Percentiles rank a stretch among this genome's conserved stretches.
Evolutionary conservation across 139 green algal species (phyloP).

Genomic region (Coccomyxa sp.): DNA sequence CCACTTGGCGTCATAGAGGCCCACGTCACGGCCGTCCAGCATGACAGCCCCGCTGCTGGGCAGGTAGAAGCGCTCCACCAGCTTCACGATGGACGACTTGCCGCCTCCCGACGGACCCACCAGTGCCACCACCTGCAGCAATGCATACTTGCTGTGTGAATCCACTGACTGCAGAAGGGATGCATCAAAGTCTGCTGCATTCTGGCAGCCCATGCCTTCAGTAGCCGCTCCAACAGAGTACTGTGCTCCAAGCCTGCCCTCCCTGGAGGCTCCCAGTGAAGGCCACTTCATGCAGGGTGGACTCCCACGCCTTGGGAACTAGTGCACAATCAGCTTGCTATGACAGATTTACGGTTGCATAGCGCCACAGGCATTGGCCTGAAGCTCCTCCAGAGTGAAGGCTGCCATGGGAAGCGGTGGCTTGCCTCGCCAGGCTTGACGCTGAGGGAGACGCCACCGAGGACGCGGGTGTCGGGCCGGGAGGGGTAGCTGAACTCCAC

Average conservation of each 20-base stretch:
- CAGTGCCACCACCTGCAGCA: conserved; percentile 66
- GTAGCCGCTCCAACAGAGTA: too few species aligned
- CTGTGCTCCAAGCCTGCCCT: too few species aligned
- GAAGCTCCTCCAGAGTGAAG: too few species aligned
- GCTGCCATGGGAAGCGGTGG: too few species aligned
- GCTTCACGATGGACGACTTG: conserved; percentile 87
- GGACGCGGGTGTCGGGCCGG: conserved; percentile 48
- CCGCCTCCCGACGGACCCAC: conserved; percentile 80
- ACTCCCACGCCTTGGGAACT: too few species aligned
- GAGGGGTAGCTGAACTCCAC: conserved; percentile 84
- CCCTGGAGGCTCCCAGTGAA: too few species aligned
- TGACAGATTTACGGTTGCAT: too few species aligned
- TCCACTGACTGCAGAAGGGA: neutral
- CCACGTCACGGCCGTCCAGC: conserved; percentile 73
- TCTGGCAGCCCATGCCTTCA: neutral
- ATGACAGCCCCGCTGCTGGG: conserved; percentile 33
- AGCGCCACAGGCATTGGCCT: too few species aligned
- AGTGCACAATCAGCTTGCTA: too few species aligned
- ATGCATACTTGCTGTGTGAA: neutral
- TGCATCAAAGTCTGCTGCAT: neutral
- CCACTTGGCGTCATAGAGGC: conserved; percentile 54
- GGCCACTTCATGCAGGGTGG: too few species aligned
- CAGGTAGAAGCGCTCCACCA: conserved; percentile 90
- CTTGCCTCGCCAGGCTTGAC: conserved; percentile 51
- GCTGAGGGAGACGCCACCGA: conserved; percentile 50